Base-by-base conservation (phyloP, 192 early-diverging fungal genomes). In the Coemansia sp. region DNA sequence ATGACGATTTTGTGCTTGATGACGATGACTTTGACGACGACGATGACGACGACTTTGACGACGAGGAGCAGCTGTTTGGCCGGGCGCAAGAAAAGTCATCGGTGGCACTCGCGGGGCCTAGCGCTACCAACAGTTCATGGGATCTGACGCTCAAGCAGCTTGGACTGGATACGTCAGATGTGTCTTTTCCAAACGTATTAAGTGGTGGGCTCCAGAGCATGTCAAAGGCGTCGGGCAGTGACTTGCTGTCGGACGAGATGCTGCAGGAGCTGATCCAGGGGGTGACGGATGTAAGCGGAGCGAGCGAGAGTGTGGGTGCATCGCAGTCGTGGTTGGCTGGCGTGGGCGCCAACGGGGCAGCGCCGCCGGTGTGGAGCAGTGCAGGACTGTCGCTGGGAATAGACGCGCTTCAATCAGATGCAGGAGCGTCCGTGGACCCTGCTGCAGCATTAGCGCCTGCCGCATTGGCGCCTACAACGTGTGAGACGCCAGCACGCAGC, bases 1-100 rank as follows among this genome's bases (percentile, higher is more conserved):
- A 81, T 53, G 78, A 59, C 6, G 78, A 81, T 15, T 81, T 81
- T 75, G 69, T 81, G n/a, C 61, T 81, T 2, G 61, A 67, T 22
- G 69, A 72, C 9, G 57, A 23, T 6, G 69, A 75, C n/a, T 73
- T 72, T 4, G 73, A 70, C 9, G 73, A 70, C 48, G 76, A 79
- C n/a, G 76, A 79, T 11, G 77, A 71, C 15, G 67, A 71, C 8
- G 67, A 74, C 32, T 35, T 35, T 9, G 69, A 75, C n/a, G 68
- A 67, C 11, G 65, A 62, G 15, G 68, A 63, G 61, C 50, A 51
- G 37, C 10, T 38, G 9, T 21, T 48, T 25, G 48, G 29, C 22
- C 14, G 5, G 11, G 37, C 21, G 37, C 19, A 17, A 27, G 52
- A 10, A 8, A 27, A 14, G 9, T 15, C 47, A 19, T 21, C 27